Conservation (phyloP, 257 asterid genomes). For the Buddleja alternifolia region DNA sequence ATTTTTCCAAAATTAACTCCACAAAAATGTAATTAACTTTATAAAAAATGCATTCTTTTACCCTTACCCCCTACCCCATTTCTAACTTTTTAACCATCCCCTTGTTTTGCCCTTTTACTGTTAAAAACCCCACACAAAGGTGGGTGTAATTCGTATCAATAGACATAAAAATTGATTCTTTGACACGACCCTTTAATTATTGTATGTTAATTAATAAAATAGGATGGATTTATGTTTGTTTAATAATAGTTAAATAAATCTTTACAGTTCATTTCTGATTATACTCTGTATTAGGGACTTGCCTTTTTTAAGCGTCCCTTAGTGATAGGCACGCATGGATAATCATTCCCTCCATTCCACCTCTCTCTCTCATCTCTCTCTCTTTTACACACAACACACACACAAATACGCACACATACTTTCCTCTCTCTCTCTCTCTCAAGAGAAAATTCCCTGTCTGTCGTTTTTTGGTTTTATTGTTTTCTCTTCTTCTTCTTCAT, state of each 20-base stretch:
- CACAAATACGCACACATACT: neutral
- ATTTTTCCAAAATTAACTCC: conserved; percentile 23
- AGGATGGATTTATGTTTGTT: conserved; percentile 7
- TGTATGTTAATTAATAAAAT: conserved; percentile 1
- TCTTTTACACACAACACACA: conserved; percentile 26
- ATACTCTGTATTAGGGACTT: conserved; percentile 24
- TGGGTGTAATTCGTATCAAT: conserved; percentile 21
- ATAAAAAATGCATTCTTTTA: neutral
- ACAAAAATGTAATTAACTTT: neutral
- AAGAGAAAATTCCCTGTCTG: conserved; percentile 18
- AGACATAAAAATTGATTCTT: neutral
- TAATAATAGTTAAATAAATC: conserved; percentile 17
- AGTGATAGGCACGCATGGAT: conserved; percentile 55
- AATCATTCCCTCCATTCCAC: conserved; percentile 44
- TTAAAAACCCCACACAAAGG: conserved; percentile 16
- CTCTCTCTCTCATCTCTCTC: conserved; percentile 17
- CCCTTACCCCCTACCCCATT: too few species aligned
- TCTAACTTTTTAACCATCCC: too few species aligned
- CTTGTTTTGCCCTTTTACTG: neutral
- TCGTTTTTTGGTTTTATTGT: neutral
- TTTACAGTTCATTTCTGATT: conserved; percentile 23
- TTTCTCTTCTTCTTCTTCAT: neutral
- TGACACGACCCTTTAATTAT: conserved; percentile 9
- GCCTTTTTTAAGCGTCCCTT: conserved; percentile 46
- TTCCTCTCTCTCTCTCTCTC: conserved; percentile 23